Base-by-base conservation (phyloP, 2,329 filamentous ascomycete species). In the Thielaviopsis euricoi region DNA sequence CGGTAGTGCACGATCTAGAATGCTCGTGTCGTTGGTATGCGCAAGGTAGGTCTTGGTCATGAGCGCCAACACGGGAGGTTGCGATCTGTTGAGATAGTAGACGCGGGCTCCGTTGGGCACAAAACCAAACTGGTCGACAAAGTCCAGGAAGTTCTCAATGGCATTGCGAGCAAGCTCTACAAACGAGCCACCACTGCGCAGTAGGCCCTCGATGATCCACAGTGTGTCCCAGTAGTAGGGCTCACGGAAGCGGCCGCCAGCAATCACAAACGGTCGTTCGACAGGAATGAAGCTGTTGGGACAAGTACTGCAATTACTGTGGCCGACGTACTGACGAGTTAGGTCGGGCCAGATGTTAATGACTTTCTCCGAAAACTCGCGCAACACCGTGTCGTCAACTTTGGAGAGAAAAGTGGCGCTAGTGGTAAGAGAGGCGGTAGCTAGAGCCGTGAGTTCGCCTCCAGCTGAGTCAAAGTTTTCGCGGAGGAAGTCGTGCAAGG, bases 171-270 rank as follows among this genome's bases (percentile, higher is more conserved):
- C 78, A 60, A 86, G 83, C 37, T 78, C 68, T 6, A 77, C 76
- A 61, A 85, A 86, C 51, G 76, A 76, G 43, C 82, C 83, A 17
- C 80, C 76, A 0, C 81, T 85, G 52, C 82, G 76, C 37, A 86
- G 68, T 23, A 86, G 72, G 23, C 83, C 83, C 68, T 83, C 78
- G 52, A 86, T 64, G 53, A 85, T 83, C 81, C 80, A 85, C 70
- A 78, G 85, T 33, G 80, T 82, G 66, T 86, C 82, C 82, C 82
- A 86, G 67, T 86, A 86, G 65, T 86, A 86, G 1, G 80, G 76
- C 67, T 86, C 83, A 37, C 82, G 74, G 71, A 86, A 86, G 29
- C 83, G 79, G n/a, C 83, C 82, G 13, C 82, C 82, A 3, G 82
- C 82, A 17, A 86, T 76, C n/a, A 86, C 81, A 64, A 86, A 86